Evolutionary conservation across 805 yeast genomes (phyloP).

Genomic region (Starmerella cellae): DNA sequence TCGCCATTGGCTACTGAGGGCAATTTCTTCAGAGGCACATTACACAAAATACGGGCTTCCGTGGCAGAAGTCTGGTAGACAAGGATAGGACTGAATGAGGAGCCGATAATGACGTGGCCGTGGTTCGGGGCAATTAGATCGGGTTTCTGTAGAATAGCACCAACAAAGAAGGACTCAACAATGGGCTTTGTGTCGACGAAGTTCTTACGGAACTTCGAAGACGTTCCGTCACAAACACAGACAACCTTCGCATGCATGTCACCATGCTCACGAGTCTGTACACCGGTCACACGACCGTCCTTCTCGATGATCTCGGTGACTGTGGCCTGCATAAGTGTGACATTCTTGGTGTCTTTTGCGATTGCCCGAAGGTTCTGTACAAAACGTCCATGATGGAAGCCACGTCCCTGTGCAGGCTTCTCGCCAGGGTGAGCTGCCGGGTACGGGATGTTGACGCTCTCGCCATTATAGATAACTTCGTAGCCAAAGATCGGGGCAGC

Average conservation of each 20-base stretch:
- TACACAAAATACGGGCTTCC: conserved; percentile 83
- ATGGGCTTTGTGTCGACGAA: conserved; percentile 50
- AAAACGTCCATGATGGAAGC: conserved; percentile 89
- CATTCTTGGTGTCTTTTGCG: conserved; percentile 57
- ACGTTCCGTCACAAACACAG: conserved; percentile 83
- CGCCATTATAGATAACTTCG: conserved; percentile 53
- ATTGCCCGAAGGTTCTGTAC: conserved; percentile 59
- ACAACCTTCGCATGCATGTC: conserved; percentile 49
- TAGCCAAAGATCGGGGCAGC: conserved; percentile 74
- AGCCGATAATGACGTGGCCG: conserved; percentile 83
- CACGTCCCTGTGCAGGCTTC: conserved; percentile 47
- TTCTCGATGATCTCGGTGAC: conserved; percentile 46
- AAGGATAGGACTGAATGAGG: conserved; percentile 68
- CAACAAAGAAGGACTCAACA: conserved; percentile 76
- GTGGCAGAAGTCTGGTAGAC: conserved; percentile 73
- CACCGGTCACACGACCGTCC: conserved; percentile 55
- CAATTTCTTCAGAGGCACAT: conserved; percentile 54
- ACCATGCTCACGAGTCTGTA: conserved; percentile 33
- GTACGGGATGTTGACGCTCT: conserved; percentile 50
- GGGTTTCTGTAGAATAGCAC: conserved; percentile 62
- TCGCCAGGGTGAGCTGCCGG: conserved; percentile 29
- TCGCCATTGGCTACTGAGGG: conserved; percentile 53
- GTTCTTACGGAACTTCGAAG: conserved; percentile 77
- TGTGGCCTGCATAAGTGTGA: conserved; percentile 69
- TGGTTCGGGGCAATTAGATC: conserved; percentile 57